Evolutionary conservation across 352 stramenopile species (phyloP), one percentile per base, ranked within the genome.

Genomic region (Paralagenidium karlingii): DNA sequence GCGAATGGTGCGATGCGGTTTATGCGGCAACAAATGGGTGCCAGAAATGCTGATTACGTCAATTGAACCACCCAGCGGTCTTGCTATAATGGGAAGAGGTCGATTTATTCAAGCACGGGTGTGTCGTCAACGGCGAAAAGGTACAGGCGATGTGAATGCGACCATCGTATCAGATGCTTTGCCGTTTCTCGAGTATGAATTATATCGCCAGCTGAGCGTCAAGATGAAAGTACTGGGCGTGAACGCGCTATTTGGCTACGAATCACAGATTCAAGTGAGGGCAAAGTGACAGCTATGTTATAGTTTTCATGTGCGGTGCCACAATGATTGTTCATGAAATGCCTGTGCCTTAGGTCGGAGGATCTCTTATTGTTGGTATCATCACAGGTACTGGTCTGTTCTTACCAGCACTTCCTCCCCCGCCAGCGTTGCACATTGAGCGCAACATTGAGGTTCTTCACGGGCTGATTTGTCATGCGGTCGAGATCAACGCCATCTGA

Each of bases 21-120:
- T 96, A 24, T 99, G 95, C 48, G 86, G 90, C 2, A 96, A 96
- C 52, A 98, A 98, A 49, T 99, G 94, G 94, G 95, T 99, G 12
- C 94, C 94, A 2, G 92, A 97, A 45, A 96, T 91, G 58, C 82
- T 94, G 38, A 81, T 95, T 15, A 70, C 93, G 30, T 94, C 88
- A 5, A 95, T 96, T 16, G 68, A 90, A 37, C 77, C 76, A 18
- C 75, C 77, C 24, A 58, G 62, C 24, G 71, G 83, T 34, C 53
- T 96, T 55, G 63, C 82, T 0, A 87, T 92, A 43, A 85, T 89
- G 44, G 88, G 85, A 9, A 83, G 86, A 49, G 94, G 94, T 27
- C 81, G 93, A 2, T 96, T 98, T 41, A 83, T 99, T 19, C 91
- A 99, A 57, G 93, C 94, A 5, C 65, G 94, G 39, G 94, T 98